phyloP scores from a whole-genome alignment of 2,329 filamentous ascomycete genomes.

The Fusarium xyrophilum region DNA sequence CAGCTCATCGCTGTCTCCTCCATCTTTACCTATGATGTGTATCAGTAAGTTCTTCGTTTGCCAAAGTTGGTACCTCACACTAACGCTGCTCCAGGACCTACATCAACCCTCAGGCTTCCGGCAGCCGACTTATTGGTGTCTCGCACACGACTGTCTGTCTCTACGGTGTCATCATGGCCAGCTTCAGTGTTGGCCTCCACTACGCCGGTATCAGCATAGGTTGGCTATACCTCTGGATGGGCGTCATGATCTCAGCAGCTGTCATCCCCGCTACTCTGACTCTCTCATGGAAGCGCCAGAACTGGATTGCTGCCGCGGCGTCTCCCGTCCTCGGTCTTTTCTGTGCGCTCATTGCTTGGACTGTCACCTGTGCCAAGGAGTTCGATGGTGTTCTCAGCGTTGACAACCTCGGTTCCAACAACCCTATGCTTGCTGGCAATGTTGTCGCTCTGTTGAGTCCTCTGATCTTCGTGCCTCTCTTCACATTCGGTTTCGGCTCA shows the following conservation, averaged over 20 bases:
- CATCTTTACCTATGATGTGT: conserved; percentile 60
- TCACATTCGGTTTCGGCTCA: conserved; percentile 65
- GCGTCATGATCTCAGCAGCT: conserved; percentile 84
- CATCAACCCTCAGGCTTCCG: conserved; percentile 77
- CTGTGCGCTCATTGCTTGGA: conserved; percentile 75
- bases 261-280: conserved; percentile 84
- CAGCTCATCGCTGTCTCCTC: conserved; percentile 88
- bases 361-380: conserved; percentile 71
- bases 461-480: conserved; percentile 73
- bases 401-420: conserved; percentile 78
- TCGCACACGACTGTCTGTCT: conserved; percentile 73
- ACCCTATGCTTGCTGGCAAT: conserved; percentile 88
- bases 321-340: conserved; percentile 71
- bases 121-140: conserved; percentile 79
- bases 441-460: conserved; percentile 83
- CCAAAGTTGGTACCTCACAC: fast-evolving
- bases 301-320: conserved; percentile 72
- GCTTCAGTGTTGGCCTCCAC: conserved; percentile 76
- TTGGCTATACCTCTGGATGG: conserved; percentile 90
- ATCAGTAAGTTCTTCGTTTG: not conserved
- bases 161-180: conserved; percentile 80
- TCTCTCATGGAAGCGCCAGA: conserved; percentile 81
- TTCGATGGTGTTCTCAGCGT: conserved; percentile 74
- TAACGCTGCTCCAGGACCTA: conserved; percentile 20
- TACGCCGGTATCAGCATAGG: conserved; percentile 85